phyloP scores from a whole-genome alignment of 768 basidiomycete genomes.

The Mycena capillaripes region DNA sequence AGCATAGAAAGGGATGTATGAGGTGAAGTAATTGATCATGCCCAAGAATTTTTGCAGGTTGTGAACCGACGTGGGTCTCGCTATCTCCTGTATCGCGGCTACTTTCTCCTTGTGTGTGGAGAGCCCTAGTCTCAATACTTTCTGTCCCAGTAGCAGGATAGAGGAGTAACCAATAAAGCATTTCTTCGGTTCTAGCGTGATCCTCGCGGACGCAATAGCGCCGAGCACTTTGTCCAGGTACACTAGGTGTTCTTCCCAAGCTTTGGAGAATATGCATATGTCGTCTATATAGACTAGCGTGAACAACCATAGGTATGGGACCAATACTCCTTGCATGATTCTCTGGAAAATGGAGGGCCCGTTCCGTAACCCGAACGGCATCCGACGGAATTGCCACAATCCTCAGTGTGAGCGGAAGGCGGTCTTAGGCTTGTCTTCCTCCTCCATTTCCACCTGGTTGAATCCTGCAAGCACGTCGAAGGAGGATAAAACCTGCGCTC shows the following conservation, averaged over 20 bases:
- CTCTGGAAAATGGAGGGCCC: slow-evolving; percentile 24
- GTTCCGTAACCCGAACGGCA: slow-evolving; percentile 18
- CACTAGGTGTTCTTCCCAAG: slow-evolving; percentile 13
- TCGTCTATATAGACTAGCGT: slow-evolving; percentile 43
- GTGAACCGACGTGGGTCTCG: background rate
- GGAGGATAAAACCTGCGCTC: slow-evolving; percentile 17
- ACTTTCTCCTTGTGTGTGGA: background rate
- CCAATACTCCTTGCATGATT: slow-evolving; percentile 2
- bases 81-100: background rate
- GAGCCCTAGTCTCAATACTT: background rate
- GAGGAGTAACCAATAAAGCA: background rate
- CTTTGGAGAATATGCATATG: slow-evolving; percentile 42
- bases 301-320: slow-evolving; percentile 1
- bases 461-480: too few relatives aligned
- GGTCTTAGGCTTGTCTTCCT: slow-evolving; percentile 38
- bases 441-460: background rate
- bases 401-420: slow-evolving; percentile 49
- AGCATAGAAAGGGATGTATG: background rate
- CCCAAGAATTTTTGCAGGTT: background rate
- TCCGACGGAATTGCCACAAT: slow-evolving; percentile 44
- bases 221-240: background rate
- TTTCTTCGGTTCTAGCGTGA: background rate
- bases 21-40: background rate
- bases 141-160: background rate
- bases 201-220: background rate